These are phyloP conservation scores for Pulicaria dysenterica DNA, from an alignment of 129 eudicot genomes.

Conservation along the genomic window DNA sequence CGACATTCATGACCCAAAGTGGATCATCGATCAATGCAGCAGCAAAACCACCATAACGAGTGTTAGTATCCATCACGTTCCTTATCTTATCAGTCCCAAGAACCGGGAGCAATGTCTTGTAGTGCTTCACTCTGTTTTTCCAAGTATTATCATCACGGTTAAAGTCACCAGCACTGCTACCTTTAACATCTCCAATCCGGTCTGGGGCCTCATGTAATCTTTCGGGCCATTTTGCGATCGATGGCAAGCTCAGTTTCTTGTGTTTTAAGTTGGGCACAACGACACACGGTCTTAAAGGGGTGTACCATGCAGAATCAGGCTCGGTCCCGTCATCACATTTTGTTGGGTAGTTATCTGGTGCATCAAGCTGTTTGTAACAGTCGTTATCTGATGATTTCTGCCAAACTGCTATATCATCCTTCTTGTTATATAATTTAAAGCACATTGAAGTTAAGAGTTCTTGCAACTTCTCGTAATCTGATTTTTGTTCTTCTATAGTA, in stretches of 20 bases:
- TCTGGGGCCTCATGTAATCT: constrained; percentile 73
- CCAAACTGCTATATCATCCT: constrained; percentile 98
- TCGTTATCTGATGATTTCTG: constrained; percentile 68
- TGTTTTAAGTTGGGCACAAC: constrained; percentile 66
- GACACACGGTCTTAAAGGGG: constrained; percentile 89
- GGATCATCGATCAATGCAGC: constrained; percentile 74
- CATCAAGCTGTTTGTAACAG: constrained; percentile 83
- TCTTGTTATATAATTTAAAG: constrained; percentile 72
- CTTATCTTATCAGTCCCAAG: constrained; percentile 82
- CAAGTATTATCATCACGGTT: constrained; percentile 72
- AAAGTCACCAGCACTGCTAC: constrained; percentile 84
- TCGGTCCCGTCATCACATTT: constrained; percentile 95
- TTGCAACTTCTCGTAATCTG: constrained; percentile 77
- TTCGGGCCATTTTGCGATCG: constrained; percentile 81
- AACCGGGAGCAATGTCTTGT: constrained; percentile 76
- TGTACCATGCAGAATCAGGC: constrained; percentile 97
- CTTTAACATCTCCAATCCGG: constrained; percentile 70
- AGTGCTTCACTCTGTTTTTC: constrained; percentile 70
- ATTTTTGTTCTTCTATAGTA: constrained; percentile 72
- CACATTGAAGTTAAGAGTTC: constrained; percentile 83
- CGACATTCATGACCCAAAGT: constrained; percentile 96
- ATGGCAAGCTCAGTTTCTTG: constrained; percentile 50
- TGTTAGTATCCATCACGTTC: constrained; percentile 97
- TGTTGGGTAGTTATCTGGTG: constrained; percentile 76
- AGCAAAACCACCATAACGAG: constrained; percentile 87